Base-by-base conservation (phyloP, 352 stramenopile species). In the Pythium rishiriense region DNA sequence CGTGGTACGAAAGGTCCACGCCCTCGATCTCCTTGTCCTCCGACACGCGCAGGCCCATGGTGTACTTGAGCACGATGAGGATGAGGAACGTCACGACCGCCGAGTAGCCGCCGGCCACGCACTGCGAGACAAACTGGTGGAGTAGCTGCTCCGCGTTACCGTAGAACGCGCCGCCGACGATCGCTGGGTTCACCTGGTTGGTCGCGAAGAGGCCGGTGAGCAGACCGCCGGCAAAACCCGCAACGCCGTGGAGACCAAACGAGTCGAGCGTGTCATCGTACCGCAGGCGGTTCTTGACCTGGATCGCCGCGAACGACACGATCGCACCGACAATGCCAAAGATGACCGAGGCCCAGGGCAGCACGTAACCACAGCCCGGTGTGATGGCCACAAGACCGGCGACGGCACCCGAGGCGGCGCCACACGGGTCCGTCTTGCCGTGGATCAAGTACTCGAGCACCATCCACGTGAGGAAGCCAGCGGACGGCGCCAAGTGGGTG, bases 181-280 rank as follows among this genome's bases (percentile, higher is more conserved):
- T 85, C 63, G 69, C 75, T n/a, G 78, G 77, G 58, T 86, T 87
- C 28, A 85, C 74, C 2, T 86, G 48, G 12, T 64, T 66, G 4
- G 78, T 88, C 10, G 81, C 83, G 39, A 95, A 92, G 1, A 95
- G 69, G 29, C 83, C 86, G 1, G 83, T 88, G 19, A 92, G 37
- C 7, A 95, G 60, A 14, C 78, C 79, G 24, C 86, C 86, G 14
- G 76, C 72, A 47, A 90, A 75, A 8, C 86, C 86, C 26, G 62
- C 81, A 24, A 81, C 78, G 42, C 82, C 83, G 69, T 93, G 84
- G 62, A 94, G 85, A 4, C 67, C 82, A 62, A 93, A 92, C 47
- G 76, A 76, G 63, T 95, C 86, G n/a, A 95, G 71, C 6, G 81
- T 91, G 58, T 95, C 86, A 45, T 95, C 86, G 66, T 89, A 91